Base-by-base conservation (phyloP, 1,284 basidiomycete species). In the Filobasidium uniguttulatum region DNA sequence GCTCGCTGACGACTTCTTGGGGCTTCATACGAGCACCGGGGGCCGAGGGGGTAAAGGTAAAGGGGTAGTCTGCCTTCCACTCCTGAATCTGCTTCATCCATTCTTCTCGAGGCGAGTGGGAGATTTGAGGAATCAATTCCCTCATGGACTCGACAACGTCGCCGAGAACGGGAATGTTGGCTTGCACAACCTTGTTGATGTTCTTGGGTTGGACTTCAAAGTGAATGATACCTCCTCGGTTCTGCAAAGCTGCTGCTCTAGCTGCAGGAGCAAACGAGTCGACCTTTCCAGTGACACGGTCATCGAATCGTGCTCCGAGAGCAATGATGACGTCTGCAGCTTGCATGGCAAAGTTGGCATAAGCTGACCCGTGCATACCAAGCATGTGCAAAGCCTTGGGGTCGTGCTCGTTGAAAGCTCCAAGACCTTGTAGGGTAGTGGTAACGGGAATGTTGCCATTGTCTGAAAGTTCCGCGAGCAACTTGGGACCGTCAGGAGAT, bases 151-250 rank as follows among this genome's bases (percentile, higher is more conserved):
- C 71, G 23, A 85, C 77, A 49, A 97, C 91, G 65, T 98, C 93
- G 47, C 93, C 93, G 46, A 96, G 78, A 59, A 98, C 77, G 47
- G 94, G 87, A 55, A 96, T 85, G 44, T 85, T 82, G 23, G 94
- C 90, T 59, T 98, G 82, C 48, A 98, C 81, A 55, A 98, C 90
- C 73, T 98, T 98, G 79, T 98, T 98, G 72, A 98, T 80, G 73
- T 98, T 98, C 77, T 98, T 97, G 45, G 93, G 88, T 74, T 83
- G 83, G 60, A 98, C 90, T 74, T 98, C 94, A 64, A 97, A 97
- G 73, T 98, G 93, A 62, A 98, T 91, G 73, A 98, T 96, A 49
- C 93, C 94, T 25, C 94, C 93, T 1, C 80, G 78, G 46, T 89
- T 87, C 62, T 84, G 77, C 2, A 77, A 72, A 3, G 93, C 90